These are phyloP conservation scores for Parathielavia appendiculata DNA, from an alignment of 495 filamentous ascomycete species.

Conservation along the genomic window DNA sequence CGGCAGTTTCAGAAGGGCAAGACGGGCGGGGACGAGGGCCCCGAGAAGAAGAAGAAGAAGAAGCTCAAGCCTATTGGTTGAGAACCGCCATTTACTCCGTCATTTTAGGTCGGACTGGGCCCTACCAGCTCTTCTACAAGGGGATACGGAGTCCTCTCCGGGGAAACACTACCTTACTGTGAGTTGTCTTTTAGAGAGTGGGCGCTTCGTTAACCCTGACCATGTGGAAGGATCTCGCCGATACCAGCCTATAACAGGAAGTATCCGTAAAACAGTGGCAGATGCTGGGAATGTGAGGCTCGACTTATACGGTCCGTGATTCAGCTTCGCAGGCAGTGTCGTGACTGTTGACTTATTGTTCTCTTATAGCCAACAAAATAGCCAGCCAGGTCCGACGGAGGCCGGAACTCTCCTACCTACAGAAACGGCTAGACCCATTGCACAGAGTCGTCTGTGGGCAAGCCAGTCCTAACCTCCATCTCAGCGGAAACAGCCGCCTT, in stretches of 20 bases:
- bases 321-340: neutral
- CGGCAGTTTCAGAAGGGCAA: constrained; percentile 79
- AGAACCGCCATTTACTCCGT: constrained; percentile 3
- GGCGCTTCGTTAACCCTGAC: constrained; percentile 6
- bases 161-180: neutral
- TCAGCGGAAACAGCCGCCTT: neutral
- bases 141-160: neutral
- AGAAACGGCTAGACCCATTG: too few relatives aligned
- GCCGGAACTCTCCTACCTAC: too few relatives aligned
- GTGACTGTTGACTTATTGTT: constrained; percentile 1
- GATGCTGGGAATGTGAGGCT: neutral
- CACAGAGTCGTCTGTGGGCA: neutral
- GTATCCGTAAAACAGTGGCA: neutral
- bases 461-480: neutral
- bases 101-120: neutral
- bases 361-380: constrained; percentile 2
- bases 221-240: neutral
- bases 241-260: neutral
- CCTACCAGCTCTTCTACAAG: neutral
- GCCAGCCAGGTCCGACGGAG: neutral
- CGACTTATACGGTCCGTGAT: constrained; percentile 1
- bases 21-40: constrained; percentile 42
- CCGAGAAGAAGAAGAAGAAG: constrained; percentile 91
- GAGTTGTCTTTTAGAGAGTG: constrained; percentile 5
- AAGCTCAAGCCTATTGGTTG: constrained; percentile 62